These are phyloP conservation scores for Sporobolus alterniflorus DNA, from an alignment of 202 grass and related monocot species.

Conservation along the genomic window DNA sequence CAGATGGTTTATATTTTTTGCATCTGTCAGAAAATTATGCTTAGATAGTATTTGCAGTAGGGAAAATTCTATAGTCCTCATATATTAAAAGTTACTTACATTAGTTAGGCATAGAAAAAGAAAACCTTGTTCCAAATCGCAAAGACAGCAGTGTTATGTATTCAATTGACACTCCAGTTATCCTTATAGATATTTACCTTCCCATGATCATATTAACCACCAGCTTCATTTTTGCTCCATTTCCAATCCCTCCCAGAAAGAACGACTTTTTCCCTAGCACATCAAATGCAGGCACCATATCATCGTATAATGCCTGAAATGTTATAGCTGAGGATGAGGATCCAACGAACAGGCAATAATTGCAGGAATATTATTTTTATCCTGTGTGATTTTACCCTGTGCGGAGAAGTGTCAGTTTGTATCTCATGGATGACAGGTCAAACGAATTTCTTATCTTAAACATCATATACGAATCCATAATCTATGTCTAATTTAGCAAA, in stretches of 20 bases:
- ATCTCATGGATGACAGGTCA: not conserved
- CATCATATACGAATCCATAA: conserved; percentile 10
- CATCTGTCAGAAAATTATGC: not conserved
- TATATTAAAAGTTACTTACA: conserved; percentile 24
- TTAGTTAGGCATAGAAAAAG: not conserved
- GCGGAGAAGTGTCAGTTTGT: not conserved
- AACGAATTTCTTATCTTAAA: conserved; percentile 9
- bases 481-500: no score
- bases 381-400: not conserved
- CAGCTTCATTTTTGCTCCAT: conserved; percentile 96
- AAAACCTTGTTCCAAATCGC: not conserved
- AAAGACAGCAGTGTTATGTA: not conserved
- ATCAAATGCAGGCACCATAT: conserved; percentile 83
- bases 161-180: conserved; percentile 17
- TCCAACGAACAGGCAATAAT: conserved; percentile 20
- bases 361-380: not conserved
- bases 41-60: not conserved
- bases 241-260: conserved; percentile 91
- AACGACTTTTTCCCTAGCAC: conserved; percentile 92
- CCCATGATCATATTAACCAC: conserved; percentile 99
- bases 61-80: not conserved
- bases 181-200: conserved; percentile 58
- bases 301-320: conserved; percentile 81
- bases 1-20: not conserved
- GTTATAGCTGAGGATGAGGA: not conserved